Evolutionary conservation across 306 rosid species (phyloP), one percentile per base, ranked within the genome.

Genomic region (Lathyrus tuberosus): DNA sequence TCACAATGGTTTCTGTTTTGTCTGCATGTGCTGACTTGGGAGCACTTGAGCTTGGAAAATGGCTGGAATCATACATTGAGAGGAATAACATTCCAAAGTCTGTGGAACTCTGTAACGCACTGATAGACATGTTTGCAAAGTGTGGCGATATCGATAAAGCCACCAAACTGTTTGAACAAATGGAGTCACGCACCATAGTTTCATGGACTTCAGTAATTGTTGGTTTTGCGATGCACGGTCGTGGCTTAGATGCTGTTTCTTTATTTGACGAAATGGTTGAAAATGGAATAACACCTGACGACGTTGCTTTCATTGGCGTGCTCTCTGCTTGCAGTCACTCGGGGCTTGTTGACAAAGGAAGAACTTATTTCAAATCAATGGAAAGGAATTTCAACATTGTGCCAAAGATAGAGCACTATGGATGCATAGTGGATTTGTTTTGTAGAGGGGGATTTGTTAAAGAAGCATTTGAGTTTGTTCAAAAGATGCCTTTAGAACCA

Each of bases 301-400:
- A 85, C 74, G 91, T 93, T 67, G 83, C 85, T 43, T 81, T 93
- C 67, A 74, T 93, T 47, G 98, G 96, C 65, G 76, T 93, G 81
- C 97, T 93, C 58, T 90, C 90, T 62, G 97, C 97, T 17, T 93
- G 98, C 41, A 88, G 98, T 57, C 98, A 93, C 77, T 88, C 96
- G 0, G 89, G 93, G 49, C 61, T 90, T 48, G 94, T 93, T 38
- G 90, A 90, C 41, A 70, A 77, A 69, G 98, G 97, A 18, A 82
- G 70, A 22, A 46, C 33, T 15, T 90, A 82, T 89, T 93, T 93
- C 79, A 35, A 66, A 56, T 61, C 69, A 30, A 93, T 93, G 97
- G 63, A 24, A 47, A 77, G 67, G 65, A 74, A 73, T n/a, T 85
- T 84, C 11, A 40, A 76, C 43, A 78, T 79, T 72, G 86, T 69